These are phyloP conservation scores for Stenogyne calaminthoides DNA, from an alignment of 305 asterid genomes.

Conservation along the genomic window DNA sequence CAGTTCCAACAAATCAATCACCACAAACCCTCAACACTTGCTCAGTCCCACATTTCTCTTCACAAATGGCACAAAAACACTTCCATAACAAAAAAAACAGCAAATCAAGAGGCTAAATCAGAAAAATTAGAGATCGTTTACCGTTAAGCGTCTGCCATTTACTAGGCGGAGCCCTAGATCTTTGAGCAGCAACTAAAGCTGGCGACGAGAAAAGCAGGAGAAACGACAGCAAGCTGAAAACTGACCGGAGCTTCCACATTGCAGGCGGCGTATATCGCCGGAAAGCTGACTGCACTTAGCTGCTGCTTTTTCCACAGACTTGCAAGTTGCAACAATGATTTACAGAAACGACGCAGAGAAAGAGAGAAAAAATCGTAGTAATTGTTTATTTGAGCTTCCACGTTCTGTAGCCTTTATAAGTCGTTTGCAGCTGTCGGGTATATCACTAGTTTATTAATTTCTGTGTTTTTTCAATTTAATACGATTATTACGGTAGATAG, in stretches of 20 bases:
- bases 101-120: not conserved
- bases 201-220: conserved; percentile 39
- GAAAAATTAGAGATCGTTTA: conserved; percentile 23
- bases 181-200: conserved; percentile 39
- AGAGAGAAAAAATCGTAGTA: not conserved
- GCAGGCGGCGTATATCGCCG: conserved; percentile 38
- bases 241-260: conserved; percentile 70
- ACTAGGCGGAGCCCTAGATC: conserved; percentile 33
- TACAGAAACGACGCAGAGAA: not conserved
- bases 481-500: not conserved
- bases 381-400: not conserved
- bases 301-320: not conserved
- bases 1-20: conserved; percentile 12
- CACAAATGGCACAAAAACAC: not conserved
- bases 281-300: conserved; percentile 15
- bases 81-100: not conserved
- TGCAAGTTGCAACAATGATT: conserved; percentile 15
- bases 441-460: not conserved
- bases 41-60: conserved; percentile 19
- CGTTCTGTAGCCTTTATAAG: not conserved
- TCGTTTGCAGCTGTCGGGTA: not conserved
- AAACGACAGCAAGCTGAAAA: conserved; percentile 32
- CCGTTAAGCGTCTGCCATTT: conserved; percentile 57
- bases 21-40: not conserved
- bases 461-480: not conserved